Conservation (phyloP, 2,329 filamentous ascomycete species). For the Didymella pomorum region DNA sequence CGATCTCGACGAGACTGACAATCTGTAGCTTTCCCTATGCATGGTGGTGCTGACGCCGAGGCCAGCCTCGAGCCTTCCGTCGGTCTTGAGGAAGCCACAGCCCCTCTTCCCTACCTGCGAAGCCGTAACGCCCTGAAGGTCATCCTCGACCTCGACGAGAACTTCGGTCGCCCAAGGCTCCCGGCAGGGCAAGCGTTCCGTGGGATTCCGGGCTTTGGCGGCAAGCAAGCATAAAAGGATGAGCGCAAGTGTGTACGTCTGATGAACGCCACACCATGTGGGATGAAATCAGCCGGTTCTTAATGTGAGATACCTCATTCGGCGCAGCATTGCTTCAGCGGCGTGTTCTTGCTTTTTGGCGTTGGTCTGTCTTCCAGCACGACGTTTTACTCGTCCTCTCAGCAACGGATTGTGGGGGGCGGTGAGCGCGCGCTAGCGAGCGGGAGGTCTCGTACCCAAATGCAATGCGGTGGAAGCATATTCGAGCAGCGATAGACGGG, state of each 20-base stretch:
- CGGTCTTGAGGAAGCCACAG: constrained; percentile 69
- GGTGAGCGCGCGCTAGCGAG: constrained; percentile 17
- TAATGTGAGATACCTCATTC: constrained; percentile 31
- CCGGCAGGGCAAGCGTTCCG: constrained; percentile 51
- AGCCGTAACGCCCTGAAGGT: constrained; percentile 95
- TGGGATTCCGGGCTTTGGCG: constrained; percentile 50
- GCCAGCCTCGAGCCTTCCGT: constrained; percentile 66
- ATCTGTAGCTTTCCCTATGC: constrained; percentile 71
- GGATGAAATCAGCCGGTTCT: constrained; percentile 42
- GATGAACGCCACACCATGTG: constrained; percentile 31
- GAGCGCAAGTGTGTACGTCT: constrained; percentile 25
- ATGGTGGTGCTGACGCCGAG: constrained; percentile 64
- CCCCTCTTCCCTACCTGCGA: constrained; percentile 70
- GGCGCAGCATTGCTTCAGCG: constrained; percentile 37
- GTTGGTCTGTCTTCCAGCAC: constrained; percentile 28
- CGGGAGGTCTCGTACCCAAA: constrained; percentile 29
- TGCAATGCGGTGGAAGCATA: constrained; percentile 22
- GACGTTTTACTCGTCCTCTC: constrained; percentile 28
- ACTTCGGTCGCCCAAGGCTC: constrained; percentile 80
- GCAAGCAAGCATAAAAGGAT: constrained; percentile 38
- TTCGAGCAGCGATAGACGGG: constrained; percentile 27
- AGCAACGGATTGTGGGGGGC: constrained; percentile 27
- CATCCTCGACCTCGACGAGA: constrained; percentile 90
- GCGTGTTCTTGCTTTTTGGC: constrained; percentile 39
- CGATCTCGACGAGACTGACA: neutral